A percentile compares a stretch with the other conserved stretches of the same genome.
Conservation (phyloP, 768 basidiomycete genomes). For the Russula abietina region DNA sequence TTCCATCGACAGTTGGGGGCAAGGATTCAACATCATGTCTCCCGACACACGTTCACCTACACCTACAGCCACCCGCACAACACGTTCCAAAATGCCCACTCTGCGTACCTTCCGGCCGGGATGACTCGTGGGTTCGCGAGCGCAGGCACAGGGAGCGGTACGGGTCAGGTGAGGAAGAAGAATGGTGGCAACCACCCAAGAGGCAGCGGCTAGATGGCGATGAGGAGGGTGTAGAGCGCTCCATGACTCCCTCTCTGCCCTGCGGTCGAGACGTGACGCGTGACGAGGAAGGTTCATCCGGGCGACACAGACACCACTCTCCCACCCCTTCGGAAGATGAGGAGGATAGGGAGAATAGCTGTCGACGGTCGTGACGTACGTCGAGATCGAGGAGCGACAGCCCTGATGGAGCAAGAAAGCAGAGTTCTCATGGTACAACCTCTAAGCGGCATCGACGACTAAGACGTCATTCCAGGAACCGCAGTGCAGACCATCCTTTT, state of each 20-base stretch:
- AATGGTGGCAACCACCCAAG: constrained; percentile 31
- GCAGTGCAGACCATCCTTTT: neutral
- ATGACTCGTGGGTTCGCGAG: constrained; percentile 41
- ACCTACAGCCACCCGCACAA: constrained; percentile 11
- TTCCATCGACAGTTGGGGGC: neutral
- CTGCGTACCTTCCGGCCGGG: constrained; percentile 34
- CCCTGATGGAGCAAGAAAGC: neutral
- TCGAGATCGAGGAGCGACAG: constrained; percentile 17
- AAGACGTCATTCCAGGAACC: constrained; percentile 7
- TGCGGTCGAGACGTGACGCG: constrained; percentile 24
- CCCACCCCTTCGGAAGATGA: constrained; percentile 25
- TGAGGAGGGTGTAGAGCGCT: constrained; percentile 31
- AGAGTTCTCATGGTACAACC: neutral
- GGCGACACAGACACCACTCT: constrained; percentile 27
- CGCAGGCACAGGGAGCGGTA: constrained; percentile 43
- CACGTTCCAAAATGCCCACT: constrained; percentile 23
- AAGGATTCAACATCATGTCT: neutral
- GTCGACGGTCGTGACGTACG: neutral
- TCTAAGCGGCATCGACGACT: constrained; percentile 10
- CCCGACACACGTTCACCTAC: constrained; percentile 18
- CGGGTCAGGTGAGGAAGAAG: constrained; percentile 34
- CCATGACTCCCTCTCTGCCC: constrained; percentile 32
- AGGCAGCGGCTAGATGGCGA: constrained; percentile 38
- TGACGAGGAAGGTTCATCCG: constrained; percentile 24
- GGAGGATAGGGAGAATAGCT: neutral